These are phyloP conservation scores for Leishmania martiniquensis DNA, from an alignment of 208 protist genomes.

Conservation along the genomic window DNA sequence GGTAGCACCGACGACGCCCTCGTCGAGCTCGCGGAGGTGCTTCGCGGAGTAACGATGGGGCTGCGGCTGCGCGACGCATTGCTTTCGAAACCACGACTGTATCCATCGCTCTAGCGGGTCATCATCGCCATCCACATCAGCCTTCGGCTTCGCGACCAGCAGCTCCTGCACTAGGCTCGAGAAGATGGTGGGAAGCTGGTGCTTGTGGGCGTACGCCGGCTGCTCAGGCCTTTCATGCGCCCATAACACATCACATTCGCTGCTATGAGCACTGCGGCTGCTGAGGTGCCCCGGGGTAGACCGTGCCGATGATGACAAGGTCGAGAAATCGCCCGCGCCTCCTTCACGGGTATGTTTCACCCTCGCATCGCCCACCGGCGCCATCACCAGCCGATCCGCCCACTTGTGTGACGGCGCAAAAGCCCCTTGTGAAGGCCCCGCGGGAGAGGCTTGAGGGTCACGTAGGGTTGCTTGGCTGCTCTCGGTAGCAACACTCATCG, in stretches of 20 bases:
- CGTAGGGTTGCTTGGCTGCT: neutral
- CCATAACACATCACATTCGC: neutral
- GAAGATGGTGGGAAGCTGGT: slow-evolving; percentile 33
- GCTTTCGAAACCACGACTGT: slow-evolving; percentile 32
- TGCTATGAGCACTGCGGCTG: neutral
- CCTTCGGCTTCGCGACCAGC: slow-evolving; percentile 19
- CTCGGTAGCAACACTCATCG: neutral
- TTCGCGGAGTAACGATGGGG: no score
- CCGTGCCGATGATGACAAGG: neutral
- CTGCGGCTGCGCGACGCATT: neutral
- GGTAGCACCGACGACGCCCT: neutral
- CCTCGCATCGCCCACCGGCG: neutral
- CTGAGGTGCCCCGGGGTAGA: neutral
- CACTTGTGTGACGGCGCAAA: neutral
- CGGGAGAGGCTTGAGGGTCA: no score
- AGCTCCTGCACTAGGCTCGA: slow-evolving; percentile 32
- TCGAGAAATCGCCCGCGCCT: neutral
- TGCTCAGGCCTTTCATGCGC: slow-evolving; percentile 13
- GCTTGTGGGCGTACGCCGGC: slow-evolving; percentile 22
- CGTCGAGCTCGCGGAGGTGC: neutral
- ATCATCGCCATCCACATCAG: slow-evolving; percentile 4
- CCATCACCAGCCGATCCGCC: neutral
- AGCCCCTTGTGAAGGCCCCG: neutral
- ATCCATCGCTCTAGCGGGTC: slow-evolving; percentile 32
- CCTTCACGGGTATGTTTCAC: neutral